Evolutionary conservation across 805 yeast genomes (phyloP), one percentile per base, ranked within the genome.

Genomic region (Teunomyces aglyptinius): DNA sequence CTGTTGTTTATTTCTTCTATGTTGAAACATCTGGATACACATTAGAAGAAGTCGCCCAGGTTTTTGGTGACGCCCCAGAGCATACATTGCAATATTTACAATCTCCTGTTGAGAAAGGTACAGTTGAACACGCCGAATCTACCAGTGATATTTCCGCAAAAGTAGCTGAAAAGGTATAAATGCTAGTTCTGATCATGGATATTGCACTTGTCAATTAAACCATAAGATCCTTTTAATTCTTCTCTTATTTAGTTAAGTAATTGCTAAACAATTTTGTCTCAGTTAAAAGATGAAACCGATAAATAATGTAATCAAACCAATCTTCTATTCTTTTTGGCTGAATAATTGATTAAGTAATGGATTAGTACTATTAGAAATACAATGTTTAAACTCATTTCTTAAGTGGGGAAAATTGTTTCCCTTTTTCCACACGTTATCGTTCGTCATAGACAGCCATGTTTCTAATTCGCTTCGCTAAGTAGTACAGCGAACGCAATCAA

Each of bases 1-100:
- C 56, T 7, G 48, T 65, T 26, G 61, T 64, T 31, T 61, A 60
- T 51, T 59, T 70, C 51, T 52, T 61, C 48, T 71, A 59, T 59
- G 73, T 71, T 13, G 78, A 74, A 53, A 74, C 78, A 7, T 56
- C 65, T 13, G 77, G 76, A 8, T 61, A 59, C 52, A 65, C 74
- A 15, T 65, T 74, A 58, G 78, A 74, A 53, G 76, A 73, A 51
- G 68, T 71, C 31, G 72, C 71, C 10, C 57, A 60, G 46, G 68
- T 71, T 16, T 73, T 73, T 51, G 78, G 74, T 18, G 76, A 67
- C 31, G 57, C 52, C 38, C 52, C 50, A 18, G 52, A 49, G 10
- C 39, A 20, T 13, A 19, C 7, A 22, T 36, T 36, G 39, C 27
- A 36, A 12, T 36, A 36, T 5, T 36, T 36, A 22, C 39, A 36